These are phyloP conservation scores for Tardiomyces blankii DNA, from an alignment of 1,139 yeast genomes.

Conservation along the genomic window DNA sequence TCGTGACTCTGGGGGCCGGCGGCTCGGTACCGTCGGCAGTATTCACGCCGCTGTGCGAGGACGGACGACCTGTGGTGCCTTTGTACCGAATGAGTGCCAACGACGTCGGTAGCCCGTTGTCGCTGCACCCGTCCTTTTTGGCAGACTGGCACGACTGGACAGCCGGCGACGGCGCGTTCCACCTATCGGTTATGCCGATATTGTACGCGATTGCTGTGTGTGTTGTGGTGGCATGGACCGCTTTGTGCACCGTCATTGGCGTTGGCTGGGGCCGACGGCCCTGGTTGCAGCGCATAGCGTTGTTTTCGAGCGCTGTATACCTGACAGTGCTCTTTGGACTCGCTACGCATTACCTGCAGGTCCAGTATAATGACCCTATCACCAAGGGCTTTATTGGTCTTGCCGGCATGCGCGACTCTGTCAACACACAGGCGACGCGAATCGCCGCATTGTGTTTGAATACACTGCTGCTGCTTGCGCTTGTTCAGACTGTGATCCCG, in stretches of 20 bases:
- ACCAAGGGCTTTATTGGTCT: conserved; percentile 38
- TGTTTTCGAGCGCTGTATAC: conserved; percentile 19
- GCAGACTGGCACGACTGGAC: conserved; percentile 1
- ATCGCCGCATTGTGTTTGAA: conserved; percentile 52
- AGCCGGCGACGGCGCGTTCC: conserved; percentile 1
- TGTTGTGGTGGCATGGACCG: neutral
- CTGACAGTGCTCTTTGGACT: conserved; percentile 40
- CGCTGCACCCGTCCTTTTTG: neutral
- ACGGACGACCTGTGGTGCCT: neutral
- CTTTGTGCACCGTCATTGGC: conserved; percentile 28
- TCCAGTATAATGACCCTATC: conserved; percentile 31
- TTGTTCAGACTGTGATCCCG: conserved; percentile 67
- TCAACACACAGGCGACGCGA: conserved; percentile 36
- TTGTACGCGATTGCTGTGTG: neutral
- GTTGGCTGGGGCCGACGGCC: conserved; percentile 25
- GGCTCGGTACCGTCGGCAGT: neutral
- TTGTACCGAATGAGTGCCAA: neutral
- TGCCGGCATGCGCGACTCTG: conserved; percentile 37
- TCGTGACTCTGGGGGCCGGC: neutral
- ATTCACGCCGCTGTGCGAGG: neutral
- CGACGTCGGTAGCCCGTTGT: neutral
- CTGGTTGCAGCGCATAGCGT: conserved; percentile 20
- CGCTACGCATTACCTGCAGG: conserved; percentile 34
- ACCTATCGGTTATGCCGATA: neutral
- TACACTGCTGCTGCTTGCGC: conserved; percentile 53